Base-by-base conservation (phyloP, 2,329 filamentous ascomycete species). In the Xylariales sp. region DNA sequence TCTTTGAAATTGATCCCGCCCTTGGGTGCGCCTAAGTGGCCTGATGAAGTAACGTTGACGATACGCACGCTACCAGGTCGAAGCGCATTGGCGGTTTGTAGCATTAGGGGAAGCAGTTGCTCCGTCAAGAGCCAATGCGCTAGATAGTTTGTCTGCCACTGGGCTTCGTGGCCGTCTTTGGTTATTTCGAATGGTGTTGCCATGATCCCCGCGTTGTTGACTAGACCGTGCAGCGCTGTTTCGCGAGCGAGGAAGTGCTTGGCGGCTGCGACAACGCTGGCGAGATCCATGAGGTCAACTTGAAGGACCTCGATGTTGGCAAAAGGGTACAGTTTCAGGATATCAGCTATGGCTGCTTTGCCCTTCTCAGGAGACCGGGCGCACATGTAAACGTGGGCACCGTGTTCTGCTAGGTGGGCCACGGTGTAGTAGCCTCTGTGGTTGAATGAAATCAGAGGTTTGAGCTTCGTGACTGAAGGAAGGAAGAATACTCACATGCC, bases 141-240 rank as follows among this genome's bases (percentile, higher is more conserved):
- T 15, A 69, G 54, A 47, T 68, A 66, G 42, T 68, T 69, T 24
- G 62, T 66, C 52, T 67, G 54, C 51, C 52, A 65, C 43, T 68
- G 61, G 35, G 47, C 54, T 48, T 63, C 65, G 49, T 56, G 55
- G 23, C 56, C 58, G 37, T 66, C 55, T 37, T 51, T 49, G 33
- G 55, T 62, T 15, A 56, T 42, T 25, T 50, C 46, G 34, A 58
- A 63, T 7, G 56, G 57, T 33, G 49, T 53, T 13, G 48, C 39
- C 56, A 52, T 61, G 49, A 60, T 37, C 43, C 56, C 52, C 15
- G 50, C 48, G 42, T 63, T 59, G 35, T 59, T 56, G 37, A 59
- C 45, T 19, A 62, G 45, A 25, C 59, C 55, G 45, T 65, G 56
- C 5, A 64, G 49, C 19, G 43, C 38, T 18, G 48, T 44, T 44